These are phyloP conservation scores for Thinopyrum elongatum DNA, from an alignment of 176 grass and related monocot genomes.

Conservation along the genomic window DNA sequence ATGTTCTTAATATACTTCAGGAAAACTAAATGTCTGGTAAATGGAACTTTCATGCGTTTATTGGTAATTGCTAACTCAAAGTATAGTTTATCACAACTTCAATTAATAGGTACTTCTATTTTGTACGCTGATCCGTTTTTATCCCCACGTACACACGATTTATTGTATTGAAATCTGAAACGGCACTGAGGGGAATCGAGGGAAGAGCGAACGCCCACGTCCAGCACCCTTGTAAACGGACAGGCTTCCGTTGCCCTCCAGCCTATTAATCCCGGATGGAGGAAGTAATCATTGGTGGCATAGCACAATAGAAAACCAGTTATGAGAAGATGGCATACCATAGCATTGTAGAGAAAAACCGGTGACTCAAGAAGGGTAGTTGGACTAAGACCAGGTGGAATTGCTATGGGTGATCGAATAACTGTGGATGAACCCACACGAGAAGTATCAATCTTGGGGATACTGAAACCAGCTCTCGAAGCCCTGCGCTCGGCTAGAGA, in stretches of 20 bases:
- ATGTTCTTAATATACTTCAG: constrained; percentile 9
- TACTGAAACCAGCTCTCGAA: constrained; percentile 73
- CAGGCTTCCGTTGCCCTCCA: no score
- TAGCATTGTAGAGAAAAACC: constrained; percentile 75
- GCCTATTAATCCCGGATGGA: neutral
- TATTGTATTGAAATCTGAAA: no score
- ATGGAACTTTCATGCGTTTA: constrained; percentile 3
- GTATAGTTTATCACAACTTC: constrained; percentile 3
- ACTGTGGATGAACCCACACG: constrained; percentile 55
- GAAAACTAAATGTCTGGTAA: neutral
- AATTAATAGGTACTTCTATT: neutral
- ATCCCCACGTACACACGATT: no score
- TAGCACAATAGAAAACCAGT: constrained; percentile 18
- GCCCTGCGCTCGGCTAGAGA: constrained; percentile 81
- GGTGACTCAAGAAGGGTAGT: constrained; percentile 84
- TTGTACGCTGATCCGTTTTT: no score
- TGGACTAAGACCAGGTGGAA: constrained; percentile 94
- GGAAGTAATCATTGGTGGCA: neutral
- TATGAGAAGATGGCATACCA: constrained; percentile 56
- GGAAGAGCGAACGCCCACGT: no score
- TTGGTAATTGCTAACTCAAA: neutral
- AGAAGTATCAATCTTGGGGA: constrained; percentile 73
- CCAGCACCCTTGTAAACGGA: no score
- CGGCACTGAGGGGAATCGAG: no score
- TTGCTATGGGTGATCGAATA: constrained; percentile 71